Evolutionary conservation across 305 asterid genomes (phyloP), one percentile per base, ranked within the genome.

Genomic region (Fraxinus sp.): DNA sequence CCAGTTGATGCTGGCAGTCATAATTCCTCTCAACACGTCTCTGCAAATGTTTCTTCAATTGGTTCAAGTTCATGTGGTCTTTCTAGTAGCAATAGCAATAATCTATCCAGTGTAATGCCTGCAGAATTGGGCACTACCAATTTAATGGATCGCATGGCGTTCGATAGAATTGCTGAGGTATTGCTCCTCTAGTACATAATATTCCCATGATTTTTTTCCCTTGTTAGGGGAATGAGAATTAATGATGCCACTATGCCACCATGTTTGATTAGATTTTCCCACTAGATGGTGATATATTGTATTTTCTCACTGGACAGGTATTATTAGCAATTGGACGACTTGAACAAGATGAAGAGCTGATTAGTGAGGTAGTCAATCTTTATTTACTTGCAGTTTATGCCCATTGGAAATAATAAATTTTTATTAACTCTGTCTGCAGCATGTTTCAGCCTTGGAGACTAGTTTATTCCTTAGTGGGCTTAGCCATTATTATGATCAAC

Each of bases 111-210:
- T 70, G 83, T 74, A 52, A 80, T 72, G 76, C 77, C 86, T 30
- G 35, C 82, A 7, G 95, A 88, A 33, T 78, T 28, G 28, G 86
- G 89, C 78, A 84, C 83, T 37, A 35, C 88, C 71, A 91, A 70
- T 66, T 71, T 81, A 35, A 83, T 79, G 86, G 85, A 84, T 73
- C 88, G 26, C 57, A 90, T 87, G 76, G 82, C 80, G 55, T 87
- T 88, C 79, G 91, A 84, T 80, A 94, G 87, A 79, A 83, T 91
- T 76, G 90, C 94, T 49, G 97, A 92, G 97, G 98, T 94, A 89
- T 73, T 41, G 55, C 18, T 32, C 78, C 41, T 82, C 33, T 87
- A 41, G 1, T 16, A 10, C 77, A 5, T 41, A 36, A 33, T n/a
- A 59, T 18, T 59, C 37, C 74, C 30, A 7, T 22, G 26, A 16